These are phyloP conservation scores for Colletotrichum godetiae DNA, from an alignment of 2,329 filamentous ascomycete species.

Conservation along the genomic window DNA sequence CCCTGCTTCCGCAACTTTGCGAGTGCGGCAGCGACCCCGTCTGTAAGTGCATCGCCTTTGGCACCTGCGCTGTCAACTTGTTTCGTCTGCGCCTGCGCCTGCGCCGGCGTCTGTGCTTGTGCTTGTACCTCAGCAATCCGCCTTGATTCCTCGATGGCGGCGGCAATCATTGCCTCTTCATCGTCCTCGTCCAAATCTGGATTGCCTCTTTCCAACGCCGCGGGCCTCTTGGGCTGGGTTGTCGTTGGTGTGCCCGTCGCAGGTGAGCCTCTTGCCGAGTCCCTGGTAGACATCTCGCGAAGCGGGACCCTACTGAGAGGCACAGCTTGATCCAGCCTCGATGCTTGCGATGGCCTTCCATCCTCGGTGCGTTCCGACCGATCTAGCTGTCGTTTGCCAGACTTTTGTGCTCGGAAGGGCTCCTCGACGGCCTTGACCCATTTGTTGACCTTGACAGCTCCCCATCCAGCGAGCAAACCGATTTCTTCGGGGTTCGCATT, in stretches of 20 bases:
- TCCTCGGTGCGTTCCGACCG: conserved; percentile 41
- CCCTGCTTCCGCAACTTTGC: conserved; percentile 65
- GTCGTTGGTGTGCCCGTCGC: conserved; percentile 29
- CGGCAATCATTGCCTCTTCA: conserved; percentile 61
- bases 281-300: conserved; percentile 49
- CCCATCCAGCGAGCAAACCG: conserved; percentile 88
- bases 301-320: conserved; percentile 53
- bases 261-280: conserved; percentile 38
- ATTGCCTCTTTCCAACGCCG: conserved; percentile 52
- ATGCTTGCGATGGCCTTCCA: conserved; percentile 39
- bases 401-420: conserved; percentile 82
- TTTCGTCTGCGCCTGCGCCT: conserved; percentile 35
- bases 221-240: conserved; percentile 34
- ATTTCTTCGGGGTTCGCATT: conserved; percentile 91
- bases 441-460: conserved; percentile 90
- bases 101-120: conserved; percentile 37
- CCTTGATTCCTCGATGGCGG: conserved; percentile 59
- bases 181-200: conserved; percentile 56
- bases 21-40: conserved; percentile 70
- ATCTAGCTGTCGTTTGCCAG: conserved; percentile 60
- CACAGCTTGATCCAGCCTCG: conserved; percentile 51
- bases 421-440: conserved; percentile 88
- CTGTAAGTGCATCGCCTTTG: conserved; percentile 60
- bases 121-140: conserved; percentile 45
- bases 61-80: conserved; percentile 28